Percentiles rank a stretch among this genome's conserved stretches.
These are phyloP conservation scores for Neoboletus magnificus DNA, from an alignment of 768 basidiomycete species.

Conservation along the genomic window DNA sequence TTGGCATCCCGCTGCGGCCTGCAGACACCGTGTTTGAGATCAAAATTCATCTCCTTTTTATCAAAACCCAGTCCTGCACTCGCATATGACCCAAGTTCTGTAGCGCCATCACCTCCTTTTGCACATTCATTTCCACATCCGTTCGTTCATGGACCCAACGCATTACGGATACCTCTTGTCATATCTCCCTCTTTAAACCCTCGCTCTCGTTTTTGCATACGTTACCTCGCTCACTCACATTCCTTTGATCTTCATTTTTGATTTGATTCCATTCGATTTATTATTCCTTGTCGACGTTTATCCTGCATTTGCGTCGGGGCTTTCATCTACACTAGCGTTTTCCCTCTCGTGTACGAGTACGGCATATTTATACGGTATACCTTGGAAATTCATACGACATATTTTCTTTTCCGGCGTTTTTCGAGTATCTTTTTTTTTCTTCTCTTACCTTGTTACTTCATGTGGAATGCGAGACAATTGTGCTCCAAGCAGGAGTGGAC, in stretches of 20 bases:
- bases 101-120: neutral
- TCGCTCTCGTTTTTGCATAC: neutral
- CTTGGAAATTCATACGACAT: neutral
- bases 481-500: no score
- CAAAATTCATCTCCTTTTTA: neutral
- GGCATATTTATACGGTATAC: neutral
- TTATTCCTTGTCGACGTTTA: neutral
- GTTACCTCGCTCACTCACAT: neutral
- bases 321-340: neutral
- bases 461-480: no score
- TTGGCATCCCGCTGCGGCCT: neutral
- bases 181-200: neutral
- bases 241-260: neutral
- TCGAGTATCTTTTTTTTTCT: no score
- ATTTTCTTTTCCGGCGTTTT: no score
- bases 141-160: neutral
- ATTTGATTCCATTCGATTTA: neutral
- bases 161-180: conserved; percentile 5
- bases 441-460: no score
- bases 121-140: neutral
- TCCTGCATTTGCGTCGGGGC: neutral
- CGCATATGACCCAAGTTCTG: neutral
- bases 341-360: conserved; percentile 2
- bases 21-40: neutral
- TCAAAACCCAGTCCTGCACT: neutral